phyloP scores from a whole-genome alignment of 345 rosid genomes.

The Salix dunnii region DNA sequence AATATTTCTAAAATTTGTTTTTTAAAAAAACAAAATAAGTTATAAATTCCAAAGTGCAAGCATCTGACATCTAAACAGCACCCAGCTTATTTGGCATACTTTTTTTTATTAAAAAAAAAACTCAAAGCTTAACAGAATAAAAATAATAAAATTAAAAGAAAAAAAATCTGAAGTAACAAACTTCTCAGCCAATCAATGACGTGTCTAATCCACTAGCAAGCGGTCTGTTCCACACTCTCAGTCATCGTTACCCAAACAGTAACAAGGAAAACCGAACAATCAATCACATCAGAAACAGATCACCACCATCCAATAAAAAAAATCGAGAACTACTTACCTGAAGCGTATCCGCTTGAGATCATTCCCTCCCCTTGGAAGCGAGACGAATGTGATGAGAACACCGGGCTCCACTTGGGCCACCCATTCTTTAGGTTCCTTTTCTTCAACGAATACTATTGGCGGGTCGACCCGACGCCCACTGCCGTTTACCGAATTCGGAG shows the following conservation, averaged over 20 bases:
- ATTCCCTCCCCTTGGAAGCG: conserved; percentile 30
- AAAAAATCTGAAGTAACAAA: background rate
- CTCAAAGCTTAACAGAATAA: background rate
- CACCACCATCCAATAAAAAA: conserved; percentile 15
- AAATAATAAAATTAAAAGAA: background rate
- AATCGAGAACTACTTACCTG: conserved; percentile 17
- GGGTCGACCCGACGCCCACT: conserved; percentile 30
- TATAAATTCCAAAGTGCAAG: too few species aligned
- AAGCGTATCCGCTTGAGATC: conserved; percentile 39
- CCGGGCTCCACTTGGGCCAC: conserved; percentile 41
- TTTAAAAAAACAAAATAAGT: too few species aligned
- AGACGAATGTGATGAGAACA: conserved; percentile 31
- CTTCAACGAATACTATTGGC: conserved; percentile 30
- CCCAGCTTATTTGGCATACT: background rate
- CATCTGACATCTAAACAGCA: background rate
- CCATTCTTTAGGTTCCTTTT: conserved; percentile 34
- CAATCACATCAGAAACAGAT: background rate
- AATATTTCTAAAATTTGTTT: too few species aligned
- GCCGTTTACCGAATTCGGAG: conserved; percentile 26
- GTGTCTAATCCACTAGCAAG: conserved; percentile 12
- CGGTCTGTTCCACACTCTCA: background rate
- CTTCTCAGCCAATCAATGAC: conserved; percentile 17
- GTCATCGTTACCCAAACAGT: background rate
- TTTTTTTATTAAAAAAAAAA: background rate
- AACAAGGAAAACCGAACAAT: conserved; percentile 13